Evolutionary conservation across 2,329 filamentous ascomycete genomes (phyloP).

Genomic region (Fusarium nygamai): DNA sequence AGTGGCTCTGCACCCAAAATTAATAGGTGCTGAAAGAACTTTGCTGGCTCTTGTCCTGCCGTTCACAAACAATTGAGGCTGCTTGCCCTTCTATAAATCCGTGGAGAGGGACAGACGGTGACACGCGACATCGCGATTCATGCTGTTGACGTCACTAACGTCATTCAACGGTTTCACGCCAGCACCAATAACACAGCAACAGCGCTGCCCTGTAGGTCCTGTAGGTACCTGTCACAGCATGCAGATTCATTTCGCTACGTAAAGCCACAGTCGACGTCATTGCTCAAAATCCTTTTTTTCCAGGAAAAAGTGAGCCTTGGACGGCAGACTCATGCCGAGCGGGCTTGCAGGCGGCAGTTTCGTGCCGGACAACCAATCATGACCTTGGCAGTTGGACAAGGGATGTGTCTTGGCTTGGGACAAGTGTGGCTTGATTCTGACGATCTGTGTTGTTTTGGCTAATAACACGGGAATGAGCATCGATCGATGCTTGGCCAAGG

Average conservation of each 20-base stretch:
- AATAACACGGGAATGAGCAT: conserved; percentile 2
- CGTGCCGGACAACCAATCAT: conserved; percentile 28
- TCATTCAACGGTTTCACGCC: neutral
- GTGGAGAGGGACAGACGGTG: neutral
- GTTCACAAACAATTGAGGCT: neutral
- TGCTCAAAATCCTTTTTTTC: neutral
- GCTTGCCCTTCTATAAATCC: conserved; percentile 22
- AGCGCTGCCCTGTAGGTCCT: neutral
- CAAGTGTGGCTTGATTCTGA: conserved; percentile 24
- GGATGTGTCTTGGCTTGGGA: conserved; percentile 25
- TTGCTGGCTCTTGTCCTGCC: neutral
- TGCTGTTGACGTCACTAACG: conserved; percentile 29
- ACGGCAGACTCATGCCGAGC: conserved; percentile 36
- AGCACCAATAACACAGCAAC: neutral
- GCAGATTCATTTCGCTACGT: neutral
- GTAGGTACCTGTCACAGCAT: neutral
- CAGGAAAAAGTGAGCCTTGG: conserved; percentile 12
- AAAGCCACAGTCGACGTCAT: conserved; percentile 34
- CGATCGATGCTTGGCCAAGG: neutral
- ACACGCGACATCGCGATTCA: neutral
- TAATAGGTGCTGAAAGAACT: neutral
- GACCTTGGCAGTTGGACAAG: neutral
- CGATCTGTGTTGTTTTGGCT: neutral
- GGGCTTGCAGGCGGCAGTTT: conserved; percentile 26
- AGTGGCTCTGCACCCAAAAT: neutral